Evolutionary conservation across 805 yeast genomes (phyloP), one percentile per base, ranked within the genome.

Genomic region (Candida caryicola): DNA sequence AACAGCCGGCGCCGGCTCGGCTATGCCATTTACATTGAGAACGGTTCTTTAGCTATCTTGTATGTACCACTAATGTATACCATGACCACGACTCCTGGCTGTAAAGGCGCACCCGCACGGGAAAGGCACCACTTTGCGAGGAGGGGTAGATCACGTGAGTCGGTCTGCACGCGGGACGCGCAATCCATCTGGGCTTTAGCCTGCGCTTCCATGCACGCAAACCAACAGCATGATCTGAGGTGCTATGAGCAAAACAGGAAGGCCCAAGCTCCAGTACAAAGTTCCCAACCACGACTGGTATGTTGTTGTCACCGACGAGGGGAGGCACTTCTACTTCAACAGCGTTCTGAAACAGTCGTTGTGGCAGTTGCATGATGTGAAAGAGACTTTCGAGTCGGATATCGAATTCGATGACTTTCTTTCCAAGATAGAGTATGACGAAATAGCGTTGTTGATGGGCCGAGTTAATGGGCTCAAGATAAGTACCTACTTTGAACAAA

Each of bases 331-430:
- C 40, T 65, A 65, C 46, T 65, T 49, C 41, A 52, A 64, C 43
- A 26, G 37, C 10, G 35, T 17, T 1, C 39, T 44, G 4, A 41
- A 43, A 15, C 17, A 35, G 16, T 56, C 69, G 5, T 60, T 52
- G 33, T 65, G 71, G 71, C 70, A 64, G 46, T 40, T 63, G 17
- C 31, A 44, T 12, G 69, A 64, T 31, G 34, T 64, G 1, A 34
- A 36, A 29, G 35, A 39, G 4, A 17, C 17, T 6, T 33, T 36
- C 19, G 35, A 17, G 4, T 37, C 31, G 5, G 27, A 29, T 5
- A 12, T 26, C 9, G 46, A 43, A 13, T 23, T 33, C 38, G 40
- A 43, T 3, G 46, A 40, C 26, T 51, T 64, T 19, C 41, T 49
- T 2, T 28, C 35, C 5, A 36, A 45, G 19, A 54, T 65, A n/a